A percentile compares a stretch with the other conserved stretches of the same genome.
phyloP scores from a whole-genome alignment of 2,329 filamentous ascomycete species.

The Didymella segeticola region DNA sequence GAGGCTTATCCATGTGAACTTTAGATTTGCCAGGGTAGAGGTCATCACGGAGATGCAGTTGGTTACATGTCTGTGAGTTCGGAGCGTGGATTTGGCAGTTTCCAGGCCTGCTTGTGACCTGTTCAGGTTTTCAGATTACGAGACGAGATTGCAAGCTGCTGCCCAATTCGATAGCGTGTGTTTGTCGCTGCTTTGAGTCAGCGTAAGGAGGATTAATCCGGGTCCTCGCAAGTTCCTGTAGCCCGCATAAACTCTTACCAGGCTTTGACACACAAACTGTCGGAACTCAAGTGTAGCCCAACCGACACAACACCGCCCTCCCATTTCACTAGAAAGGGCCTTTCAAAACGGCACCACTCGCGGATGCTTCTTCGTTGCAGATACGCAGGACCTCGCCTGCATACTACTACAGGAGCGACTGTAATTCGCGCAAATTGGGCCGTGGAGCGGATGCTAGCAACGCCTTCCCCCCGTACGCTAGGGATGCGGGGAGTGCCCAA shows the following conservation, averaged over 20 bases:
- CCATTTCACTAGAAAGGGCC: neutral
- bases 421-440: slow-evolving; percentile 27
- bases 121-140: slow-evolving; percentile 4
- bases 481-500: slow-evolving; percentile 9
- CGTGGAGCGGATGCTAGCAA: slow-evolving; percentile 29
- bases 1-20: slow-evolving; percentile 43
- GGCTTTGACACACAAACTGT: neutral
- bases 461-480: slow-evolving; percentile 43
- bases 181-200: slow-evolving; percentile 5
- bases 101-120: slow-evolving; percentile 7
- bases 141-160: slow-evolving; percentile 7
- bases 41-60: slow-evolving; percentile 25
- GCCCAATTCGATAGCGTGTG: slow-evolving; percentile 11
- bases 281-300: neutral
- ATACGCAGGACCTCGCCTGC: slow-evolving; percentile 16
- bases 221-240: neutral
- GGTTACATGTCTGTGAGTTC: slow-evolving; percentile 18
- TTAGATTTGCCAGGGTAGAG: slow-evolving; percentile 26
- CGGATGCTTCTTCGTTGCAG: slow-evolving; percentile 13
- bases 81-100: slow-evolving; percentile 3
- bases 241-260: neutral
- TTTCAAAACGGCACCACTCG: neutral
- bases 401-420: slow-evolving; percentile 23
- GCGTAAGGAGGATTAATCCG: neutral
- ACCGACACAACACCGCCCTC: neutral